Percentiles rank a stretch among this genome's conserved stretches.
These are phyloP conservation scores for Candida pseudoglaebosa DNA, from an alignment of 805 yeast species.

Conservation along the genomic window DNA sequence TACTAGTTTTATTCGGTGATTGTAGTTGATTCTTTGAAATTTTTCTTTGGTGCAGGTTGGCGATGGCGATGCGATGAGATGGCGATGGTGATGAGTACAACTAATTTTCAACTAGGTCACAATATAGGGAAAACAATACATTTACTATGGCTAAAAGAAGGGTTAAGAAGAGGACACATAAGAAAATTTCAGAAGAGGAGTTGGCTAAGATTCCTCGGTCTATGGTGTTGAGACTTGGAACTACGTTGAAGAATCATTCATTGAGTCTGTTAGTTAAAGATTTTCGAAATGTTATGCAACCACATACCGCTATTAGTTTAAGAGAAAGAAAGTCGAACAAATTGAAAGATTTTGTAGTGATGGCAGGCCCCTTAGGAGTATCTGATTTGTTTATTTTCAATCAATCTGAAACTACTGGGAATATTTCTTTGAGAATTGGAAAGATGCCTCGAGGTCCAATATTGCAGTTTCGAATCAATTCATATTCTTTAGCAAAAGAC, in stretches of 20 bases:
- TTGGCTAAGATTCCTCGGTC: constrained; percentile 78
- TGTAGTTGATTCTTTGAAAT: neutral
- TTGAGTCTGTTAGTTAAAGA: constrained; percentile 82
- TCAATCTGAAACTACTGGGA: constrained; percentile 73
- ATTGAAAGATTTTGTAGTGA: constrained; percentile 90
- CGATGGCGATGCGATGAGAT: constrained; percentile 4
- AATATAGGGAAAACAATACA: constrained; percentile 4
- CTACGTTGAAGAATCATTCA: constrained; percentile 71
- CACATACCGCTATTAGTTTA: constrained; percentile 88
- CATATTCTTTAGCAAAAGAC: constrained; percentile 80
- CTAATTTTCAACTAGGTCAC: constrained; percentile 1
- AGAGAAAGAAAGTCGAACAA: constrained; percentile 84
- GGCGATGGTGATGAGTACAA: neutral
- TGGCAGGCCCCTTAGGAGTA: constrained; percentile 96
- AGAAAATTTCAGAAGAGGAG: constrained; percentile 58
- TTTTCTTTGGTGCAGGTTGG: neutral
- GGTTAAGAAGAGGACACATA: constrained; percentile 86
- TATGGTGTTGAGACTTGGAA: constrained; percentile 88
- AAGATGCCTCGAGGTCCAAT: constrained; percentile 95
- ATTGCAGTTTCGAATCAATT: constrained; percentile 70
- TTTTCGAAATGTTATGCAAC: constrained; percentile 88
- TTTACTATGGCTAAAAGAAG: constrained; percentile 39
- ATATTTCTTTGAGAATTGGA: constrained; percentile 76
- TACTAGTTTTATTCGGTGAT: neutral
- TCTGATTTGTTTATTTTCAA: constrained; percentile 84